These are phyloP conservation scores for Huntiella decipiens DNA, from an alignment of 2,329 filamentous ascomycete species.

Conservation along the genomic window DNA sequence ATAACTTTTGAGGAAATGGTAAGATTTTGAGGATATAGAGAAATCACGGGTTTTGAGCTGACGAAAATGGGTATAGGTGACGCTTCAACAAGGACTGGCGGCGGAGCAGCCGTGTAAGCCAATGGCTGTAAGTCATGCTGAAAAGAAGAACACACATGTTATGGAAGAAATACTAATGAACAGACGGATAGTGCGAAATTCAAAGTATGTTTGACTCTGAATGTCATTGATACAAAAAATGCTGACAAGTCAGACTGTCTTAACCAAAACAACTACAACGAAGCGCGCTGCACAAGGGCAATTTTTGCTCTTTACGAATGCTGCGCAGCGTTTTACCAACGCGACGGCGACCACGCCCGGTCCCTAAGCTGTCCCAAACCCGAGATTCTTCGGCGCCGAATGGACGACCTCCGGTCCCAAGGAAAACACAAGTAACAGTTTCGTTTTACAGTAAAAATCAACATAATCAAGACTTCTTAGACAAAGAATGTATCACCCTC, in stretches of 20 bases:
- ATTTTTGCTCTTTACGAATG: slow-evolving; percentile 84
- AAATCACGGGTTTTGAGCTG: too few species aligned
- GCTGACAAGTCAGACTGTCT: slow-evolving; percentile 46
- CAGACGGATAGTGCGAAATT: slow-evolving; percentile 52
- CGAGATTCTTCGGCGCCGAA: slow-evolving; percentile 40
- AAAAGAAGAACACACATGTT: background rate
- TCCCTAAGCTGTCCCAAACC: slow-evolving; percentile 76
- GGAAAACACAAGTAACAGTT: background rate
- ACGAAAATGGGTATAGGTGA: background rate
- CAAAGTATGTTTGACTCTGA: slow-evolving; percentile 65
- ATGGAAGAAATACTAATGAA: background rate
- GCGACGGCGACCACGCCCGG: slow-evolving; percentile 55
- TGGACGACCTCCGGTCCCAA: slow-evolving; percentile 2
- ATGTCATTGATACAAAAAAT: slow-evolving; percentile 37
- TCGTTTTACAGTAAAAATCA: background rate
- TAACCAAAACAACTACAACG: slow-evolving; percentile 65
- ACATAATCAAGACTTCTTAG: background rate
- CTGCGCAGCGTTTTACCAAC: slow-evolving; percentile 73
- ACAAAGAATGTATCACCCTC: slow-evolving; percentile 12
- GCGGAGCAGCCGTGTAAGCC: slow-evolving; percentile 69
- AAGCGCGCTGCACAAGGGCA: slow-evolving; percentile 59
- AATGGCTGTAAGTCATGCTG: slow-evolving; percentile 42
- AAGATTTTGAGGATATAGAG: too few species aligned
- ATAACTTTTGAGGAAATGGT: too few species aligned
- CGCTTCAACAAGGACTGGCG: slow-evolving; percentile 8